A percentile compares a stretch with the other conserved stretches of the same genome.
Conservation (phyloP, 257 asterid species). For the Nicotiana paniculata region DNA sequence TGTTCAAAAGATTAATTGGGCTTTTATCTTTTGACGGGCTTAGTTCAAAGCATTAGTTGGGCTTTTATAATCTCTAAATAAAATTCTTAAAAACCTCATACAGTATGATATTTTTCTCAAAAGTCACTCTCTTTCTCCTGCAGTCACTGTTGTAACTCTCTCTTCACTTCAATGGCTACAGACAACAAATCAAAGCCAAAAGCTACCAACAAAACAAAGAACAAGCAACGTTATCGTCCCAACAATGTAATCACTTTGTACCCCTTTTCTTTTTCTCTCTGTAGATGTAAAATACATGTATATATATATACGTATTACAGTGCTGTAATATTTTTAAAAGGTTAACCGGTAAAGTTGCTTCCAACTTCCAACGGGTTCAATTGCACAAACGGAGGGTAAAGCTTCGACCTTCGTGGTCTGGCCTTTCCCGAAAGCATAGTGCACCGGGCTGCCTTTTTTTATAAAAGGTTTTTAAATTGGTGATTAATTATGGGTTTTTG, state of each 20-base stretch:
- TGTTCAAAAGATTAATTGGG: not conserved
- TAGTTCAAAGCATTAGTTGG: not conserved
- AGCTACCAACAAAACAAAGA: constrained; percentile 23
- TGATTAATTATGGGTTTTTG: not conserved
- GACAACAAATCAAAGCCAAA: constrained; percentile 43
- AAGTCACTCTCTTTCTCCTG: not conserved
- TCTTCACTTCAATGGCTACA: constrained; percentile 46
- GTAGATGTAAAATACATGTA: not conserved
- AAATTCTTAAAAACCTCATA: not conserved
- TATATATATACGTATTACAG: not conserved
- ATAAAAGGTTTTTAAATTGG: no score
- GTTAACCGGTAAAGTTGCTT: not conserved
- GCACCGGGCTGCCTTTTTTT: no score
- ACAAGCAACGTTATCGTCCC: constrained; percentile 57
- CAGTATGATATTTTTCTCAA: not conserved
- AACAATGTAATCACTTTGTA: constrained; percentile 42
- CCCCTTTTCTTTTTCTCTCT: not conserved
- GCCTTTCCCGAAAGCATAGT: no score
- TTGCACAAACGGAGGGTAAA: no score
- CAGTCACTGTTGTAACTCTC: not conserved
- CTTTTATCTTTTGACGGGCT: not conserved
- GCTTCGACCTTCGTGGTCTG: no score
- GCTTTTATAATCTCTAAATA: not conserved
- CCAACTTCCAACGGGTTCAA: no score
- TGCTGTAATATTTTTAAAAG: not conserved